Evolutionary conservation across 2,329 filamentous ascomycete genomes (phyloP).

Genomic region (Neoascochyta sp.): DNA sequence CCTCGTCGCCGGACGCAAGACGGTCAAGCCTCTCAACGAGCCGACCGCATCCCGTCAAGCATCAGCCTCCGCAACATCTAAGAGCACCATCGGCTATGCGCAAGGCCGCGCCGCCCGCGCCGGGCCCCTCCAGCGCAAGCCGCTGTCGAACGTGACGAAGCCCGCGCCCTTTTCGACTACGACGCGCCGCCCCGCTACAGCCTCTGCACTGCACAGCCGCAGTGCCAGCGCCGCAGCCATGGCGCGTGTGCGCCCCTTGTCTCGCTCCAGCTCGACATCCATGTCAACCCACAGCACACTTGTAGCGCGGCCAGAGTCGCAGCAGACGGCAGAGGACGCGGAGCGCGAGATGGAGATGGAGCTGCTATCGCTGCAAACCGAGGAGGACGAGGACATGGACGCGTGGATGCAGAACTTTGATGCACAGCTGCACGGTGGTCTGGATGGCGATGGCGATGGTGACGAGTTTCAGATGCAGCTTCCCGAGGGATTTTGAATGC

Average conservation of each 20-base stretch:
- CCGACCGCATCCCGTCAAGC: conserved; percentile 55
- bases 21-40: conserved; percentile 39
- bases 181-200: conserved; percentile 16
- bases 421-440: conserved; percentile 20
- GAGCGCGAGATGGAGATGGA: conserved; percentile 36
- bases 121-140: conserved; percentile 36
- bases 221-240: conserved; percentile 11
- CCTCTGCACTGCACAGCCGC: conserved; percentile 15
- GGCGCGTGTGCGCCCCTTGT: conserved; percentile 19
- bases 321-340: conserved; percentile 33
- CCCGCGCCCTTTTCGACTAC: conserved; percentile 15
- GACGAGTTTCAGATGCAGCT: conserved; percentile 32
- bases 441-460: conserved; percentile 27
- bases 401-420: conserved; percentile 32
- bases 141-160: conserved; percentile 36
- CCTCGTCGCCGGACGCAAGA: conserved; percentile 42
- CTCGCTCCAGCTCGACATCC: conserved; percentile 34
- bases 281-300: conserved; percentile 32
- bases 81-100: conserved; percentile 80
- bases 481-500: conserved; percentile 30
- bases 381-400: conserved; percentile 28
- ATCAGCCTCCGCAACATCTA: conserved; percentile 64
- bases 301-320: conserved; percentile 14
- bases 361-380: conserved; percentile 23
- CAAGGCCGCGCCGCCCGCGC: conserved; percentile 63